A percentile compares a stretch with the other conserved stretches of the same genome.
These are phyloP conservation scores for Aspergillus eucalypticola DNA, from an alignment of 2,329 filamentous ascomycete genomes.

Conservation along the genomic window DNA sequence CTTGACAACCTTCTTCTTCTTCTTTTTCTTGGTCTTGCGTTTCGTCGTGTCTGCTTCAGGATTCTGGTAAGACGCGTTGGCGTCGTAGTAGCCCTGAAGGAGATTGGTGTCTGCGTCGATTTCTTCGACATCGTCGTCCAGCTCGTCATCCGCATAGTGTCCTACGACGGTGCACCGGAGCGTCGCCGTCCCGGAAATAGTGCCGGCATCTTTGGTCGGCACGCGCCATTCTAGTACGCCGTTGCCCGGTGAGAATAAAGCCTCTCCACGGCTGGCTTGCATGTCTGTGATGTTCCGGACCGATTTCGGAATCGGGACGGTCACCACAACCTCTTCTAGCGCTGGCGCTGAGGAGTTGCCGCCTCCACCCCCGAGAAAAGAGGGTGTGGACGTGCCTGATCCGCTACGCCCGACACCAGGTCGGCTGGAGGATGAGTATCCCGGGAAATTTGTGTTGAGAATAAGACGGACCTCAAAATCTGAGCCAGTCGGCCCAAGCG, in stretches of 20 bases:
- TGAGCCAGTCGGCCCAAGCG: slow-evolving; percentile 69
- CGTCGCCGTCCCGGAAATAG: slow-evolving; percentile 67
- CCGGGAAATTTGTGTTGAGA: slow-evolving; percentile 66
- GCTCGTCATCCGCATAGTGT: slow-evolving; percentile 51
- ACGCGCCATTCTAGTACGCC: slow-evolving; percentile 79
- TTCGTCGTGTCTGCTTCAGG: slow-evolving; percentile 30
- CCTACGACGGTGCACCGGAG: slow-evolving; percentile 81
- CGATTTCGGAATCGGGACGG: slow-evolving; percentile 73
- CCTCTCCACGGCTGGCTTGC: slow-evolving; percentile 77
- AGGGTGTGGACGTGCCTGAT: slow-evolving; percentile 51
- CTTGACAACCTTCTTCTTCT: slow-evolving; percentile 37
- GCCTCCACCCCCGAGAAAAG: slow-evolving; percentile 51
- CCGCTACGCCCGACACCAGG: slow-evolving; percentile 42
- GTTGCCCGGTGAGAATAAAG: slow-evolving; percentile 74
- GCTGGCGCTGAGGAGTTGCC: slow-evolving; percentile 61
- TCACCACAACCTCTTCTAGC: slow-evolving; percentile 75
- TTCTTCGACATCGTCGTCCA: slow-evolving; percentile 44
- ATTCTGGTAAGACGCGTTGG: slow-evolving; percentile 38
- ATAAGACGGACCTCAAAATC: slow-evolving; percentile 87
- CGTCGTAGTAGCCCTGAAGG: slow-evolving; percentile 49
- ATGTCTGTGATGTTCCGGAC: slow-evolving; percentile 85
- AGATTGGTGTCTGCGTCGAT: slow-evolving; percentile 40
- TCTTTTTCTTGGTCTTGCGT: slow-evolving; percentile 40
- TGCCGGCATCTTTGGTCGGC: slow-evolving; percentile 71
- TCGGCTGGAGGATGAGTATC: slow-evolving; percentile 43